Conservation (phyloP, 108 stramenopile genomes). For the Bacterosira constricta region DNA sequence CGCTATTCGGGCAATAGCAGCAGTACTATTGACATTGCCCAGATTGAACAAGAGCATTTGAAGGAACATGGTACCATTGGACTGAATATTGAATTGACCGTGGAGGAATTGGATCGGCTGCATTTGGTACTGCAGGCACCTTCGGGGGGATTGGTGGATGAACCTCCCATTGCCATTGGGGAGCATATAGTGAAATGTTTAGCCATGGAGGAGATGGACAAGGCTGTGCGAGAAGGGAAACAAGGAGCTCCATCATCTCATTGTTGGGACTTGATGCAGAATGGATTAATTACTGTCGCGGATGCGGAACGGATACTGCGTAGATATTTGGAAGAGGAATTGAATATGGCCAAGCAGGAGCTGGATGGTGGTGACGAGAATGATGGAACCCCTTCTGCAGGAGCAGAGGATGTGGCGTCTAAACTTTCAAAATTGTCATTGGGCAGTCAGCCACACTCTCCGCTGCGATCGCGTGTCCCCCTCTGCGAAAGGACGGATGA, state of each 20-base stretch:
- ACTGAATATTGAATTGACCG: slow-evolving; percentile 61
- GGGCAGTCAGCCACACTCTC: slow-evolving; percentile 25
- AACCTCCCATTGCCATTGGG: slow-evolving; percentile 79
- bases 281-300: slow-evolving; percentile 68
- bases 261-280: slow-evolving; percentile 43
- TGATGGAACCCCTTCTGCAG: neutral
- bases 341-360: slow-evolving; percentile 59
- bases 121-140: slow-evolving; percentile 79
- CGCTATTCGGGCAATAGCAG: neutral
- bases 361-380: slow-evolving; percentile 56
- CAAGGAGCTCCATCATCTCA: slow-evolving; percentile 1
- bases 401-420: slow-evolving; percentile 48
- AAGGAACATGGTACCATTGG: slow-evolving; percentile 84
- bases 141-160: slow-evolving; percentile 80
- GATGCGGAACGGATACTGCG: slow-evolving; percentile 82
- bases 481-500: slow-evolving; percentile 26
- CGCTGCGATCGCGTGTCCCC: slow-evolving; percentile 34
- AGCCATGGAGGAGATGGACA: slow-evolving; percentile 50
- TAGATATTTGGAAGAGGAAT: slow-evolving; percentile 72
- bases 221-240: slow-evolving; percentile 14
- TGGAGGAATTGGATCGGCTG: slow-evolving; percentile 84
- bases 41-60: slow-evolving; percentile 63
- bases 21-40: slow-evolving; percentile 14
- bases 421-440: slow-evolving; percentile 63
- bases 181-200: slow-evolving; percentile 69